Base-by-base conservation (phyloP, 305 asterid species). In the Fraxinus baroniana region DNA sequence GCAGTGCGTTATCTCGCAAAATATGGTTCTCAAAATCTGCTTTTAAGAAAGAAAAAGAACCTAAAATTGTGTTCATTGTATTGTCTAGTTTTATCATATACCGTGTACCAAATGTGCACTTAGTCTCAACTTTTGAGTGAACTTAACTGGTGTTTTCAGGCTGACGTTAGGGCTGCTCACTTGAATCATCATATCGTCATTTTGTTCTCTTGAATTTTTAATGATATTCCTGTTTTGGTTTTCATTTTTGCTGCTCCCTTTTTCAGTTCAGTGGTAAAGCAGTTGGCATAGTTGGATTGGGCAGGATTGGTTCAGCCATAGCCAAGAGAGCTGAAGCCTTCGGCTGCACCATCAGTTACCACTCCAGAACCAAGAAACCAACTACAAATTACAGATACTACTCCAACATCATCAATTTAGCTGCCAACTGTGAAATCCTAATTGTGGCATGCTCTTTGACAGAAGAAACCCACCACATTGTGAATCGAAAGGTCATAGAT, bases 241-340 rank as follows among this genome's bases (percentile, higher is more conserved):
- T 79, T 75, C 55, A 5, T 79, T 2, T 46, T 73, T 35, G 5
- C 66, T 74, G 35, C 78, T 9, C 77, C 1, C 39, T 57, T 75
- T 73, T 90, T 82, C 91, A 95, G 98, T 91, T 95, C 87, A 91
- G 92, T 71, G 98, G 93, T 28, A 90, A 92, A 88, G 84, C 93
- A 55, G 80, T 93, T 26, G 98, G 97, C 86, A 91, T 94, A 83
- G 74, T 94, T 36, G 98, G 97, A 46, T 72, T 94, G 57, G 99
- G 98, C 39, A 88, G 98, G 79, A 95, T 95, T 4, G 96, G 98
- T 55, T 90, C 92, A 5, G 98, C 97, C 73, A 91, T 92, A 74
- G 95, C 99, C 15, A 93, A 81, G 84, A 86, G 99, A 86, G 94
- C 94, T 2, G 85, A 86, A 85, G 97, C 96, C 30, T 94, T 95